Evolutionary conservation across 1,284 basidiomycete species (phyloP), one percentile per base, ranked within the genome.

Genomic region (Coniophora puteana): DNA sequence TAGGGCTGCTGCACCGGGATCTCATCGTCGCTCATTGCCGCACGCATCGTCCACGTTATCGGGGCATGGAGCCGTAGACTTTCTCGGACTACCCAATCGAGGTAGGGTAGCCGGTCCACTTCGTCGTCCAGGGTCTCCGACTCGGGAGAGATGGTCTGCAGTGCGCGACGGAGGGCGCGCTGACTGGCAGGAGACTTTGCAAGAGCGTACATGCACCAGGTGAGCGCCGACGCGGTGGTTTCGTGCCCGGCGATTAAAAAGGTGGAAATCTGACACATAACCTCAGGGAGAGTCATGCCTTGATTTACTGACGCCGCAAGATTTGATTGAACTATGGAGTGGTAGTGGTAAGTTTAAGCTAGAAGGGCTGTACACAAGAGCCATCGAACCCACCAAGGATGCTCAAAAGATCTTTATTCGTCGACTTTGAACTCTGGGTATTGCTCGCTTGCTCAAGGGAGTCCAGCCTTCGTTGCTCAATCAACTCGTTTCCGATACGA

Each of bases 261-360:
- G 0, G 84, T 90, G 7, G 81, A 80, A 47, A 91, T 86, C 58
- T 90, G 86, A 44, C 76, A 83, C 20, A 83, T 64, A 3, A 86
- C 77, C 53, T 91, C 86, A 12, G 71, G 65, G 31, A 78, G 73
- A 7, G 75, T 73, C 68, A 91, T 73, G 17, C 68, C 67, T 54
- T 85, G 75, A 0, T 66, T 65, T 0, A 69, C 60, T 5, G 65
- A 61, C 8, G 69, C 57, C 1, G 75, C 68, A 50, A 76, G 59
- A 55, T 83, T 83, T 4, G 81, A 81, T 33, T 71, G 74, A 45
- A 86, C 81, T 80, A 48, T 23, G 12, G n/a, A n/a, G n/a, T n/a
- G n/a, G 17, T 32, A 21, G 3, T 26, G 10, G 14, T 36, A 36
- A 33, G 40, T 31, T 41, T 26, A 23, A 22, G 24, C 18, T 16